These are phyloP conservation scores for Saturnispora quitensis DNA, from an alignment of 805 yeast genomes.

Conservation along the genomic window DNA sequence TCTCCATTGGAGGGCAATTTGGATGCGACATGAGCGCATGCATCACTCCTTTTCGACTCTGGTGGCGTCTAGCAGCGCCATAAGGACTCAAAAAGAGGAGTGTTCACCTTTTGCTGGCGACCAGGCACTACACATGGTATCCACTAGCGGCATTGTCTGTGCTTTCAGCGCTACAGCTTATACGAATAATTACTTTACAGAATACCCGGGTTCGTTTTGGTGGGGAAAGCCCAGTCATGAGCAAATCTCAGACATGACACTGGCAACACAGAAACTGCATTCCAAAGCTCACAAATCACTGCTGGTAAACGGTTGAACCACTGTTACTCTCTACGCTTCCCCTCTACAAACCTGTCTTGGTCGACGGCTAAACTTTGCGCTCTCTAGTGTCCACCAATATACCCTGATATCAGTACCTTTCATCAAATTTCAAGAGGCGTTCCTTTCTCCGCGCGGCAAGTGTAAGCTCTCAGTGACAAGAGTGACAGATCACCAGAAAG, in stretches of 20 bases:
- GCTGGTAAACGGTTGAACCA: background rate
- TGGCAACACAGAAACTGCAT: background rate
- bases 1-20: background rate
- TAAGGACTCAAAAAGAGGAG: background rate
- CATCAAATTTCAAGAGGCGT: background rate
- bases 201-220: background rate
- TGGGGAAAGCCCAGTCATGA: background rate
- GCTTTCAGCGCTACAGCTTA: background rate
- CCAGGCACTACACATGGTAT: background rate
- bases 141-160: background rate
- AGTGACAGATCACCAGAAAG: background rate
- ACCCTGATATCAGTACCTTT: too few relatives aligned
- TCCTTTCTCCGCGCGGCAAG: constrained; percentile 1
- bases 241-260: background rate
- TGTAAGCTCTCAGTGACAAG: background rate
- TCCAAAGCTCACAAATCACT: background rate
- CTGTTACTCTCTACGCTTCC: background rate
- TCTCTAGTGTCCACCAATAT: too few relatives aligned
- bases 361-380: too few relatives aligned
- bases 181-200: background rate
- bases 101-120: background rate
- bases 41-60: background rate
- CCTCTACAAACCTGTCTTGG: background rate
- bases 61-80: background rate
- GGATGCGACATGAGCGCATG: background rate